Base-by-base conservation (phyloP, 768 basidiomycete genomes). In the Suillus clintonianus region DNA sequence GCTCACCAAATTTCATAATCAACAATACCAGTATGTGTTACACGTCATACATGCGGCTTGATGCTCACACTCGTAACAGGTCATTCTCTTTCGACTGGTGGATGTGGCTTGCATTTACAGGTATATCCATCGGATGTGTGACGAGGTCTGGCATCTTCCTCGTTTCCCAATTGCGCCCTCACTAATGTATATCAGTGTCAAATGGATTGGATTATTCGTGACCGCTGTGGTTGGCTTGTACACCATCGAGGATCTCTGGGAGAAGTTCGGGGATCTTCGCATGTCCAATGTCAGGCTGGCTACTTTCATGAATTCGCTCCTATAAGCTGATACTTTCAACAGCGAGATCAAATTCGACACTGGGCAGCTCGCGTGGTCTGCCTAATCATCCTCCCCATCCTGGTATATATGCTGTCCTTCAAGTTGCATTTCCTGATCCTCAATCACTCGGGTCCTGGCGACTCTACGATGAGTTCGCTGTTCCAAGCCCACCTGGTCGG, bases 1-100 rank as follows among this genome's bases (percentile, higher is more conserved):
- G 74, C 81, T 99, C 57, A 88, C 93, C 55, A 97, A 96, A 78
- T 99, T 99, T 79, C 95, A 99, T 74, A 97, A 97, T 73, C 93
- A 98, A 76, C 94, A 96, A 80, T 91, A 90, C 68, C 88, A 92
- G 95, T 97, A 70, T 71, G 94, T 80, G 27, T 17, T 42, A 15
- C 11, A 3, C 14, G 19, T 34, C n/a, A 24, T 58, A 5, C 41
- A 19, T 4, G 15, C 19, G 17, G 2, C 57, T 53, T 17, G 17
- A 56, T 9, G 15, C 57, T 72, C 5, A 70, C 59, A 36, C 39
- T 39, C 14, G 3, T 0, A 60, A 9, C 67, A 97, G 95, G 67
- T 86, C 97, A 0, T 99, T 99, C 75, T 90, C 94, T 36, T 82
- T 92, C 64, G 97, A 99, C 73, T 99, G 97, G 97, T 99, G 96